Base-by-base conservation (phyloP, 257 asterid species). In the Ilex aquifolium region DNA sequence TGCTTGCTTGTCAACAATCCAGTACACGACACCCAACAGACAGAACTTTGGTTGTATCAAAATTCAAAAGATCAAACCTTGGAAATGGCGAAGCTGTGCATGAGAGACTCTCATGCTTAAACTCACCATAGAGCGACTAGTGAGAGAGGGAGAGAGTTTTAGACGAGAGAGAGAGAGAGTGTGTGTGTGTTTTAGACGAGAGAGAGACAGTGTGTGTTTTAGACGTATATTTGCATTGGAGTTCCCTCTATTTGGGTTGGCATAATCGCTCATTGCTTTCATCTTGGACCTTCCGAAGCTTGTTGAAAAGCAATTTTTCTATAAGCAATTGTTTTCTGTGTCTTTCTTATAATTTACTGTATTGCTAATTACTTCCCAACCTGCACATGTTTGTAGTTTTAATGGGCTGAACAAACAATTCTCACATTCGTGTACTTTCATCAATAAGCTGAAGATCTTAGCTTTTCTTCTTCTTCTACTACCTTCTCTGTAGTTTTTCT, bases 391-490 rank as follows among this genome's bases (percentile, higher is more conserved):
- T 0, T 46, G 27, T 46, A 2, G 3, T 7, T 53, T 53, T 17
- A 3, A 7, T 53, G 1, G 31, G 11, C 10, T n/a, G 30, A 3
- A 7, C 31, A 7, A 15, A 7, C 10, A 7, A 14, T 21, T 14
- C 57, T 53, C 15, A 8, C 57, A 21, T 21, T 21, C 11, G 14
- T 53, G 2, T 53, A 6, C 30, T 17, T 14, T 53, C 57, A 14
- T 17, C 57, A 15, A 53, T 53, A 53, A 53, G 57, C 57, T 15
- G 15, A 53, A 53, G 57, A 53, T 53, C 57, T 16, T 53, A n/a
- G 7, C 57, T 0, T 21, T 53, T 14, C 15, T 14, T 14, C 57
- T 53, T 10, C 31, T 7, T 16, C 57, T 53, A 0, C 15, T 14
- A 6, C 57, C 15, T 15, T 10, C 6, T 53, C 8, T 8, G 1